These are phyloP conservation scores for Rhizopogon salebrosus DNA, from an alignment of 768 basidiomycete species.

Conservation along the genomic window DNA sequence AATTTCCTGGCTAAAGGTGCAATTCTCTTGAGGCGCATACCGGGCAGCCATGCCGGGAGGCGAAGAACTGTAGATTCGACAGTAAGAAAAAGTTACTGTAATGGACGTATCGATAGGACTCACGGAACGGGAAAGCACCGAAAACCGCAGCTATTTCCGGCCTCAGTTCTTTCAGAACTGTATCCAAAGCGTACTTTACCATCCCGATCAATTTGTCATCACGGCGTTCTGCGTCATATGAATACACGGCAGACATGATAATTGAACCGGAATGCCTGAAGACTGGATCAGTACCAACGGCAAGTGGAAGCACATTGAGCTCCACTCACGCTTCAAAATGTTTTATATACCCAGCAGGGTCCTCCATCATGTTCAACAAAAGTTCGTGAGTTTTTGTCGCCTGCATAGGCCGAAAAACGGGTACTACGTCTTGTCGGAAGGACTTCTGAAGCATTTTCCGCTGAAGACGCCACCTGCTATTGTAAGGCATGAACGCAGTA, in stretches of 20 bases:
- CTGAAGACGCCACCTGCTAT: constrained; percentile 10
- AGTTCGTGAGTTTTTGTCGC: not conserved
- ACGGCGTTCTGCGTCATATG: not conserved
- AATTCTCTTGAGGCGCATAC: constrained; percentile 1
- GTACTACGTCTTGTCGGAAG: constrained; percentile 3
- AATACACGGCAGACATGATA: constrained; percentile 4
- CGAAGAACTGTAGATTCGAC: not conserved
- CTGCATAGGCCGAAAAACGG: constrained; percentile 1
- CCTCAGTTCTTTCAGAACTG: not conserved
- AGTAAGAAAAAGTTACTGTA: not conserved
- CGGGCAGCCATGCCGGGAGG: constrained; percentile 9
- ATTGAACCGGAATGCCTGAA: constrained; percentile 2
- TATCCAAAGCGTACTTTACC: not conserved
- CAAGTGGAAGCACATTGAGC: not conserved
- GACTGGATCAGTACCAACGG: not conserved
- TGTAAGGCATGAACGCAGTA: constrained; percentile 9
- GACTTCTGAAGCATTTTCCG: constrained; percentile 8
- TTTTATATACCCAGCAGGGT: not conserved
- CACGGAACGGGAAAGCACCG: constrained; percentile 4
- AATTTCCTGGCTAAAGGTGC: not conserved
- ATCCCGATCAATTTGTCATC: not conserved
- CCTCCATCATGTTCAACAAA: not conserved
- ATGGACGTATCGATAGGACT: not conserved
- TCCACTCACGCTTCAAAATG: not conserved
- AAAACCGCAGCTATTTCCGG: not conserved